phyloP scores from a whole-genome alignment of 1,284 basidiomycete genomes.

The Cryptococcus maquisensis region DNA sequence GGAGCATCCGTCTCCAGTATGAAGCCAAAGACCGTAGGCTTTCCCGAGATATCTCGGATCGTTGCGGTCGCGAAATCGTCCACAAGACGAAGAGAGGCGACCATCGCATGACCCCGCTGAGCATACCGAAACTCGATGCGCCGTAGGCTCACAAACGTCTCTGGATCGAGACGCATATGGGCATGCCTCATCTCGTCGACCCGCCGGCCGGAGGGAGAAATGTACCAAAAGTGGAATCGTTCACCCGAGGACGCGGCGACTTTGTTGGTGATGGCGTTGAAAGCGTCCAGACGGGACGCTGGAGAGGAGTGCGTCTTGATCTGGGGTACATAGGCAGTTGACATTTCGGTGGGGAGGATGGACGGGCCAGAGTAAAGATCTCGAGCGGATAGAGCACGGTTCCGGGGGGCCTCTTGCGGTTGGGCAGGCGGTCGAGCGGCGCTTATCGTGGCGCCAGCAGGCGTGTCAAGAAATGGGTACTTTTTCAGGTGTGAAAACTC shows the following conservation, averaged over 20 bases:
- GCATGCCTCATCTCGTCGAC: constrained; percentile 23
- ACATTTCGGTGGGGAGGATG: background rate
- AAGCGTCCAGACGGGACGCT: background rate
- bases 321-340: background rate
- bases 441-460: constrained; percentile 1
- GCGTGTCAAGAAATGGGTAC: constrained; percentile 22
- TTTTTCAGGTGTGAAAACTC: constrained; percentile 29
- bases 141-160: constrained; percentile 35
- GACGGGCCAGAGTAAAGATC: background rate
- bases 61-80: constrained; percentile 12
- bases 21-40: constrained; percentile 33
- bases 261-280: background rate
- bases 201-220: constrained; percentile 25
- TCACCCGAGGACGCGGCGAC: background rate
- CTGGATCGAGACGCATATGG: constrained; percentile 33
- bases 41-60: constrained; percentile 9
- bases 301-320: background rate
- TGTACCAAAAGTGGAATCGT: constrained; percentile 46
- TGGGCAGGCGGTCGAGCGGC: background rate
- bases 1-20: constrained; percentile 44
- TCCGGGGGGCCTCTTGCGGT: background rate
- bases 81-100: constrained; percentile 29
- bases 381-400: background rate
- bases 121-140: constrained; percentile 36
- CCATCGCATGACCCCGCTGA: constrained; percentile 33